Evolutionary conservation across 2,329 filamentous ascomycete genomes (phyloP).

Genomic region (Camptophora hylomeconis): DNA sequence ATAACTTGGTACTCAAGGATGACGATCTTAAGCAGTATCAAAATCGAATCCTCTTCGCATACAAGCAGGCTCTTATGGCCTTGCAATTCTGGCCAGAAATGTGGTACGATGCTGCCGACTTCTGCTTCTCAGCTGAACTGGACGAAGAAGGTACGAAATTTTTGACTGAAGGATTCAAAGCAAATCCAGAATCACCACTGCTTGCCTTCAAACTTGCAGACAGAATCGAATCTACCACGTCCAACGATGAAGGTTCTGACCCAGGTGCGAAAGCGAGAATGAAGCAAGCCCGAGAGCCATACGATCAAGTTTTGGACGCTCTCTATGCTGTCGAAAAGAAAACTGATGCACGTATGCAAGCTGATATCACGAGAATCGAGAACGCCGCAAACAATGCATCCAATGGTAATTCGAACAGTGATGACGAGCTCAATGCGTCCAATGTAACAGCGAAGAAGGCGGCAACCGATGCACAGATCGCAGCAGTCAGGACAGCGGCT

Average conservation of each 20-base stretch:
- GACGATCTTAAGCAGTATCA: conserved; percentile 67
- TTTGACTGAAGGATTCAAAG: conserved; percentile 66
- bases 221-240: conserved; percentile 65
- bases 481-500: conserved; percentile 51
- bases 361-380: conserved; percentile 42
- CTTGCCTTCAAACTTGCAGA: conserved; percentile 84
- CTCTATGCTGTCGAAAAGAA: conserved; percentile 79
- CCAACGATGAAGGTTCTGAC: conserved; percentile 64
- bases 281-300: conserved; percentile 66
- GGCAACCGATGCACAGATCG: conserved; percentile 41
- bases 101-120: conserved; percentile 90
- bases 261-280: conserved; percentile 48
- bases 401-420: conserved; percentile 22
- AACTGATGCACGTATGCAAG: conserved; percentile 51
- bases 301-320: conserved; percentile 67
- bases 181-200: conserved; percentile 87
- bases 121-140: conserved; percentile 70
- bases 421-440: conserved; percentile 41
- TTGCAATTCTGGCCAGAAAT: conserved; percentile 89
- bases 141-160: conserved; percentile 64
- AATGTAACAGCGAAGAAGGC: conserved; percentile 38
- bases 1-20: conserved; percentile 71
- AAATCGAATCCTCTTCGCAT: conserved; percentile 72
- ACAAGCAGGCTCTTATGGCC: conserved; percentile 87
- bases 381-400: conserved; percentile 32